A percentile compares a stretch with the other conserved stretches of the same genome.
These are phyloP conservation scores for Fistulifera solaris DNA, from an alignment of 108 stramenopile species.

Conservation along the genomic window DNA sequence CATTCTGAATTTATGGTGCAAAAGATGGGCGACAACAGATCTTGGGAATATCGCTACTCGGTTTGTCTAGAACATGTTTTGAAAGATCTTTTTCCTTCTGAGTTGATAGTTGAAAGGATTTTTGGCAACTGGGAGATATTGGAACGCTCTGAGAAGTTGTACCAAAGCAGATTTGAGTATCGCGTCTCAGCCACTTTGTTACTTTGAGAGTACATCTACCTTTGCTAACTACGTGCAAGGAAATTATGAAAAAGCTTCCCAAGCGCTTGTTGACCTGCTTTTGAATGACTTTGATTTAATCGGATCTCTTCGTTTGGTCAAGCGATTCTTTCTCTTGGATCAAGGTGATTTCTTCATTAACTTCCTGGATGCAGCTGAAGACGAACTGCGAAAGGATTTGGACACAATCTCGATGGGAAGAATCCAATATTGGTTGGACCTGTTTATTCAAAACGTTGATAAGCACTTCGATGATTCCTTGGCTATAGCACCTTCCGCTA, in stretches of 20 bases:
- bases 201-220: conserved; percentile 2
- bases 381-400: conserved; percentile 57
- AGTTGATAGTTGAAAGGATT: conserved; percentile 36
- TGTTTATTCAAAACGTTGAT: conserved; percentile 47
- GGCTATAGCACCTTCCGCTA: neutral
- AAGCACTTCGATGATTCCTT: conserved; percentile 10
- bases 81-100: conserved; percentile 14
- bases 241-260: conserved; percentile 64
- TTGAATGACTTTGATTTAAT: conserved; percentile 45
- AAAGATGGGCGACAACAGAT: conserved; percentile 10
- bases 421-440: conserved; percentile 73
- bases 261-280: conserved; percentile 53
- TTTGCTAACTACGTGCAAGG: conserved; percentile 52
- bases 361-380: conserved; percentile 89
- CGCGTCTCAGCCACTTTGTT: conserved; percentile 2
- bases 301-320: conserved; percentile 73
- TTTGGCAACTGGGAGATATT: conserved; percentile 88
- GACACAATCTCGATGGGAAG: conserved; percentile 58
- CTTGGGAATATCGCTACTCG: conserved; percentile 25
- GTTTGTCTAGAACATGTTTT: conserved; percentile 48
- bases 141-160: conserved; percentile 51
- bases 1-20: conserved; percentile 89
- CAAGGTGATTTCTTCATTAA: conserved; percentile 96
- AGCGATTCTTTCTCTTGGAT: conserved; percentile 93
- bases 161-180: neutral